These are phyloP conservation scores for Beauveria varroae DNA, from an alignment of 2,329 filamentous ascomycete genomes.

Conservation along the genomic window DNA sequence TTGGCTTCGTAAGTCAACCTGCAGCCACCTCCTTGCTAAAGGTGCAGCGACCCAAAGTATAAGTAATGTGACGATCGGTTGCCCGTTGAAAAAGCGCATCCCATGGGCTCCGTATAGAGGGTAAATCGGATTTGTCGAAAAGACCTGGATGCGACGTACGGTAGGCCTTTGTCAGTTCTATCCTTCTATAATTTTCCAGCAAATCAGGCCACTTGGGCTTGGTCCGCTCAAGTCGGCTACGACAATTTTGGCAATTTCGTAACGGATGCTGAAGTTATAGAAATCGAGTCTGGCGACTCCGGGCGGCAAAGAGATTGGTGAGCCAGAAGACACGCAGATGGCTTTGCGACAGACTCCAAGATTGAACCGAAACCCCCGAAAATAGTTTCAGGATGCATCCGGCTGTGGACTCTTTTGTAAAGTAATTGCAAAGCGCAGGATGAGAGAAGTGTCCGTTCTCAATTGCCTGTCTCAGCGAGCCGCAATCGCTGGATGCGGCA, in stretches of 20 bases:
- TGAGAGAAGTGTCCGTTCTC: constrained; percentile 12
- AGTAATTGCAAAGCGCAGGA: constrained; percentile 17
- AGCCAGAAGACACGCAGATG: constrained; percentile 22
- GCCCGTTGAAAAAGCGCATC: constrained; percentile 28
- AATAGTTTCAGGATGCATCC: constrained; percentile 15
- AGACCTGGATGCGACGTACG: constrained; percentile 21
- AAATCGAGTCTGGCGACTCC: constrained; percentile 18
- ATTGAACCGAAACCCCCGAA: background rate
- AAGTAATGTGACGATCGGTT: constrained; percentile 23
- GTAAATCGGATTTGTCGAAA: constrained; percentile 5
- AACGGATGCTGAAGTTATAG: constrained; percentile 29
- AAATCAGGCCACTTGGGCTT: constrained; percentile 20
- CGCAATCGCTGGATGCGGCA: constrained; percentile 17
- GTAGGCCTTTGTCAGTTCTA: constrained; percentile 25
- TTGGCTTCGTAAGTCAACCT: constrained; percentile 14
- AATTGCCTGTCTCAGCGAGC: constrained; percentile 14
- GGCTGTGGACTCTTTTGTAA: constrained; percentile 16
- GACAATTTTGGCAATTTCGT: constrained; percentile 27
- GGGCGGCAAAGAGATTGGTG: constrained; percentile 26
- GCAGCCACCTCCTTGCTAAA: constrained; percentile 16
- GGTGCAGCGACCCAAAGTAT: constrained; percentile 27
- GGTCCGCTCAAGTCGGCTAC: constrained; percentile 4
- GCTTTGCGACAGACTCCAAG: constrained; percentile 16
- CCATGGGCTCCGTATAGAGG: constrained; percentile 24
- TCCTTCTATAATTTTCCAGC: constrained; percentile 17